Evolutionary conservation across 2,329 filamentous ascomycete species (phyloP), one percentile per base, ranked within the genome.

Genomic region (Fusarium sp.): DNA sequence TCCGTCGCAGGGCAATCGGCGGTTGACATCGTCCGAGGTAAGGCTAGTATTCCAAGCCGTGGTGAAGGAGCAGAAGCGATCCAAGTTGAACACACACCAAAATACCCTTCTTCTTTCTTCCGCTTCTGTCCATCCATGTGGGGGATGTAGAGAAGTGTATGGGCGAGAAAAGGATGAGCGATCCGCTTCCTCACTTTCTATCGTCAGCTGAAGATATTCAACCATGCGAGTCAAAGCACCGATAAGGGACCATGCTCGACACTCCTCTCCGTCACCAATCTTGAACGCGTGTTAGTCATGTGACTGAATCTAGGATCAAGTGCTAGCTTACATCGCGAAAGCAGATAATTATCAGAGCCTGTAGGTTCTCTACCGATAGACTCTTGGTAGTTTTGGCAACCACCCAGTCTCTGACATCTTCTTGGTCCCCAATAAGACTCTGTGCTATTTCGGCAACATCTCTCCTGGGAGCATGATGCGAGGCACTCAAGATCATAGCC

Each of bases 1-100:
- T 1, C 84, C 84, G 39, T 85, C 83, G 14, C 79, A 79, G 1
- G 79, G 79, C 1, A 80, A 64, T n/a, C 79, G 70, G 8, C 77
- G 71, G 1, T 73, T 68, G 9, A 80, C 78, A 27, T 80, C 77
- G 17, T 76, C 76, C 0, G 79, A 76, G 2, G 79, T 80, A 0
- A 80, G 45, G n/a, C 79, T 79, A 0, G 77, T 80, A n/a, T 80
- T 79, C 79, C 79, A 80, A 1, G 75, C 78, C 7, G 15, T 50
- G 3, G 5, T 47, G 27, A 61, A 25, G 9, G 56, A 46, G 25
- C 55, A 44, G 25, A 36, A 61, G 7, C 57, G 57, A n/a, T 80
- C 79, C 1, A 80, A 52, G 14, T 73, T 76, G 41, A 80, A 80
- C 7, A 80, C 68, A 7, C 73, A 80, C 79, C 79, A 80, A 27